Conservation (phyloP, 2,329 filamentous ascomycete genomes). For the Clarireedia sp. region DNA sequence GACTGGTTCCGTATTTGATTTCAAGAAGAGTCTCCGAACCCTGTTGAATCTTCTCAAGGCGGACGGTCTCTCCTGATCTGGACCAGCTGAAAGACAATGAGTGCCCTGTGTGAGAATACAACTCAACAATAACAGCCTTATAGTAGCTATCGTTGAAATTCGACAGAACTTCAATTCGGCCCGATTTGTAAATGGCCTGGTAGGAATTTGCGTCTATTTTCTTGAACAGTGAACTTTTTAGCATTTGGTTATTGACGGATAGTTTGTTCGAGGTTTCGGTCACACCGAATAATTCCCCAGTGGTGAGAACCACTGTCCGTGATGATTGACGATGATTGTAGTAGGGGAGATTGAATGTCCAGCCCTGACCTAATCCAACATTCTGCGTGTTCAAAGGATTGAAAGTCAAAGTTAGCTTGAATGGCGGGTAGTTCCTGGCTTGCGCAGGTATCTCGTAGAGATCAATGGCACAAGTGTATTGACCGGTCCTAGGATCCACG, state of each 20-base stretch:
- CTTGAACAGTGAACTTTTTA: not conserved
- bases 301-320: not conserved
- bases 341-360: conserved; percentile 1
- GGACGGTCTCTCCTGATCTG: not conserved
- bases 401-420: conserved; percentile 4
- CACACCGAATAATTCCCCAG: not conserved
- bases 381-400: not conserved
- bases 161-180: not conserved
- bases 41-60: conserved; percentile 2
- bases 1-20: not conserved
- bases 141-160: conserved; percentile 3
- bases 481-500: conserved; percentile 2
- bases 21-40: conserved; percentile 3
- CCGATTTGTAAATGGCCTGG: conserved; percentile 4
- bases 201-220: not conserved
- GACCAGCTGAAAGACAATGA: not conserved
- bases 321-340: conserved; percentile 5
- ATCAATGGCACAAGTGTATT: conserved; percentile 3
- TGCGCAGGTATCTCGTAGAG: conserved; percentile 1
- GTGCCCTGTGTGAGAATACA: conserved; percentile 1
- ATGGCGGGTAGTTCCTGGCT: conserved; percentile 5
- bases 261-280: not conserved
- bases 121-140: not conserved
- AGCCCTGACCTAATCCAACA: not conserved
- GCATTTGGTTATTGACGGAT: not conserved